phyloP scores from a whole-genome alignment of 2,329 filamentous ascomycete genomes.

The Colletotrichum incanum region DNA sequence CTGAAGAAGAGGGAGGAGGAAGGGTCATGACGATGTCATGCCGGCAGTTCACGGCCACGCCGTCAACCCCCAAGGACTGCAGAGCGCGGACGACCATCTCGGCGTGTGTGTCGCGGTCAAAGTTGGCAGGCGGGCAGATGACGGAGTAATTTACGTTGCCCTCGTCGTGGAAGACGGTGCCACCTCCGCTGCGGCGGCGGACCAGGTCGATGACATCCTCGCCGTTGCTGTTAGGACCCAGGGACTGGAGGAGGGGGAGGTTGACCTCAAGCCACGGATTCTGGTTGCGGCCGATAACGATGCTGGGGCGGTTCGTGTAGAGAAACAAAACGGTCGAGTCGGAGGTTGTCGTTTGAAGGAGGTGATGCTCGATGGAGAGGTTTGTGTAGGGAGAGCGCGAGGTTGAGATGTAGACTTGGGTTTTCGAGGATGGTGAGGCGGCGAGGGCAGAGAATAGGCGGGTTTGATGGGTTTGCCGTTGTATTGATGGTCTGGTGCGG shows the following conservation, averaged over 20 bases:
- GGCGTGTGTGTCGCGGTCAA: constrained; percentile 89
- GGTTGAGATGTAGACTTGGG: constrained; percentile 80
- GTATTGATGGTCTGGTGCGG: background rate
- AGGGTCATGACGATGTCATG: constrained; percentile 90
- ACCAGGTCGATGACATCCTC: constrained; percentile 70
- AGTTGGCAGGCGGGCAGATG: constrained; percentile 82
- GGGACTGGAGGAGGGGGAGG: constrained; percentile 69
- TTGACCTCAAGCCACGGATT: constrained; percentile 97
- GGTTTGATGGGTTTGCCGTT: background rate
- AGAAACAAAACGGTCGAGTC: constrained; percentile 86
- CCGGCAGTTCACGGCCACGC: constrained; percentile 85
- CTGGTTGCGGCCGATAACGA: constrained; percentile 96
- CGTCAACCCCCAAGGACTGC: constrained; percentile 68
- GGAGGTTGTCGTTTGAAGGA: constrained; percentile 81
- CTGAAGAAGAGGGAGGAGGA: constrained; percentile 27
- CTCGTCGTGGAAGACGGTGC: constrained; percentile 92
- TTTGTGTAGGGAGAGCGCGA: constrained; percentile 87
- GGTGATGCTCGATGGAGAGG: constrained; percentile 92
- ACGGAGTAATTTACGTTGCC: constrained; percentile 98
- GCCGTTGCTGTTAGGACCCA: constrained; percentile 10
- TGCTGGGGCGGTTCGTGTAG: constrained; percentile 88
- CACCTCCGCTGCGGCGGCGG: constrained; percentile 88
- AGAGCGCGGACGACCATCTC: constrained; percentile 94
- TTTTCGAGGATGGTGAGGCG: constrained; percentile 60
- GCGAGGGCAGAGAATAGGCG: constrained; percentile 48